phyloP scores from a whole-genome alignment of 306 rosid genomes.

The Heteromeles arbutifolia region DNA sequence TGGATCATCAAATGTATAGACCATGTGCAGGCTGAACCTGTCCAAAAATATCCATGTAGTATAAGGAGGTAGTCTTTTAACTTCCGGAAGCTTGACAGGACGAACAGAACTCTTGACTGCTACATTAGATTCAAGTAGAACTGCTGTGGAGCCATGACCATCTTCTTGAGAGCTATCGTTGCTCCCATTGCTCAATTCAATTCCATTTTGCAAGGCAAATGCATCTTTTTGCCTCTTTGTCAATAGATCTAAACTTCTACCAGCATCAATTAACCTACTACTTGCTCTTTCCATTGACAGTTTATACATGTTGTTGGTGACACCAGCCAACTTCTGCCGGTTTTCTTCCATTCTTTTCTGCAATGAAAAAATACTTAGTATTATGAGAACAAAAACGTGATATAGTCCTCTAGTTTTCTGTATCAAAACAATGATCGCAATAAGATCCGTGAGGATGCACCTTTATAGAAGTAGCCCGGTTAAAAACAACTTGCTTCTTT shows the following conservation, averaged over 20 bases:
- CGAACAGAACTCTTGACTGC: conserved; percentile 90
- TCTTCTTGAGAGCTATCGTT: conserved; percentile 65
- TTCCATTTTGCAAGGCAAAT: conserved; percentile 73
- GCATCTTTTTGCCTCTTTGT: conserved; percentile 84
- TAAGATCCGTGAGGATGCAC: conserved; percentile 27
- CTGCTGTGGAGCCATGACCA: conserved; percentile 70
- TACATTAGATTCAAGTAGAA: conserved; percentile 90
- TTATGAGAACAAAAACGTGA: not conserved
- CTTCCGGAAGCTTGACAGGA: conserved; percentile 80
- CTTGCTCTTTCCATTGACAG: conserved; percentile 57
- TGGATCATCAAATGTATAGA: not conserved
- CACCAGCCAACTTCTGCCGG: conserved; percentile 55
- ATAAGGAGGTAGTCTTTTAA: conserved; percentile 83
- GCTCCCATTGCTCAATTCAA: conserved; percentile 52
- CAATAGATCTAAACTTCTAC: conserved; percentile 51
- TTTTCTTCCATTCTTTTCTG: conserved; percentile 86
- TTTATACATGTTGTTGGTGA: conserved; percentile 46
- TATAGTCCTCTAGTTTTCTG: not conserved
- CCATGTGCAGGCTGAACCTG: conserved; percentile 42
- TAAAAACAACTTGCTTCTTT: conserved; percentile 66
- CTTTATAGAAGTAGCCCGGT: conserved; percentile 53
- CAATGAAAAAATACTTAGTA: conserved; percentile 1
- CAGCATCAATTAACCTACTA: conserved; percentile 18
- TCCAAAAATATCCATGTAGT: conserved; percentile 97
- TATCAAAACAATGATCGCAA: not conserved